phyloP scores from a whole-genome alignment of 1,284 basidiomycete species.

The Trichosporon sp. region DNA sequence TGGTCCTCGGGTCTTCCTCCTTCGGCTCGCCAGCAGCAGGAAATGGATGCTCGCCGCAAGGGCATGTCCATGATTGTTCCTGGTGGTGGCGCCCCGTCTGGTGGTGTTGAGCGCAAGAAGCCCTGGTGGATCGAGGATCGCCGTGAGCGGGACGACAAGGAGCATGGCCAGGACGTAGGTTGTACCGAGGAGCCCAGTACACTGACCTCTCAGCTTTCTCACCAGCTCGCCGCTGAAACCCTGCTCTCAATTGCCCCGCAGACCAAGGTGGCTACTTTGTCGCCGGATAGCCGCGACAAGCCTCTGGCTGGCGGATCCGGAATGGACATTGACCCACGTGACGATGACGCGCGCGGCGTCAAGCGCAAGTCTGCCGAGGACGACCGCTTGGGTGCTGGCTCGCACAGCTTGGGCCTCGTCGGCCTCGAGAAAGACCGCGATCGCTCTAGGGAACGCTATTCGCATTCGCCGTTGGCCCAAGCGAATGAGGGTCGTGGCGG shows the following conservation, averaged over 20 bases:
- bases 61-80: constrained; percentile 35
- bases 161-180: constrained; percentile 32
- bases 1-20: constrained; percentile 25
- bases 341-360: constrained; percentile 43
- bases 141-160: constrained; percentile 31
- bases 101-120: constrained; percentile 41
- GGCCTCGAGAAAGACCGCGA: constrained; percentile 40
- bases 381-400: constrained; percentile 36
- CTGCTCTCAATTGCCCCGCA: constrained; percentile 54
- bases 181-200: too few relatives aligned
- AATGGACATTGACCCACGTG: constrained; percentile 39
- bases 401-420: constrained; percentile 39
- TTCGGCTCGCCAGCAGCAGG: constrained; percentile 21
- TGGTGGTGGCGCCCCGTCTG: constrained; percentile 11
- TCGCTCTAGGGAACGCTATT: constrained; percentile 42
- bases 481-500: constrained; percentile 27
- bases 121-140: constrained; percentile 51
- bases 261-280: constrained; percentile 34
- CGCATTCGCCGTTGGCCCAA: constrained; percentile 41
- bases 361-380: constrained; percentile 52
- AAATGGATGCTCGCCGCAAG: constrained; percentile 33
- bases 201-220: constrained; percentile 43
- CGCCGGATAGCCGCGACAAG: constrained; percentile 42
- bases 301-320: constrained; percentile 29
- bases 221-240: constrained; percentile 56